Percentiles rank a stretch among this genome's conserved stretches.
These are phyloP conservation scores for Jamesozyma gamospora DNA, from an alignment of 805 yeast species.

Conservation along the genomic window DNA sequence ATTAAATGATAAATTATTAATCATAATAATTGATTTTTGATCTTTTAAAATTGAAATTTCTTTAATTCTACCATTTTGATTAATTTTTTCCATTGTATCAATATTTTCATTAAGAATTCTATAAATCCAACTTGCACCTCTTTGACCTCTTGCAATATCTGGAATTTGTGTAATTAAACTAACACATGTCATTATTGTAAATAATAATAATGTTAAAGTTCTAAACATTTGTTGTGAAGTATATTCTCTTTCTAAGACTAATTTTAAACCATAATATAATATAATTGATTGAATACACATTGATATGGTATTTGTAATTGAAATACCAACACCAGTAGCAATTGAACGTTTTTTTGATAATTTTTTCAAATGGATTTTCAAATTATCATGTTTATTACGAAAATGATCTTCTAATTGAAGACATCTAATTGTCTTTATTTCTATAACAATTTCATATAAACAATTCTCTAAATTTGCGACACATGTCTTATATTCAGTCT, in stretches of 20 bases:
- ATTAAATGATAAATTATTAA: conserved; percentile 39
- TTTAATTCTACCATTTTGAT: conserved; percentile 1
- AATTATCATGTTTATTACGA: conserved; percentile 25
- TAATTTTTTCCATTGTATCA: conserved; percentile 4
- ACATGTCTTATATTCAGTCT: conserved; percentile 47
- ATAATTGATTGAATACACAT: conserved; percentile 59
- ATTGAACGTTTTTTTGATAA: conserved; percentile 46
- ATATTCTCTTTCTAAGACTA: conserved; percentile 55
- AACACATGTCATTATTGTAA: conserved; percentile 59
- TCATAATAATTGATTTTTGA: conserved; percentile 25
- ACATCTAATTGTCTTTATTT: conserved; percentile 54
- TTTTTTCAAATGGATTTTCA: conserved; percentile 26
- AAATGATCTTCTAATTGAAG: conserved; percentile 47
- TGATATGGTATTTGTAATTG: conserved; percentile 44
- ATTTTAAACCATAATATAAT: conserved; percentile 67
- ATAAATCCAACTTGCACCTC: conserved; percentile 52
- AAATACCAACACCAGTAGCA: conserved; percentile 57
- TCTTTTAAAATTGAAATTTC: not conserved
- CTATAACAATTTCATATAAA: conserved; percentile 42
- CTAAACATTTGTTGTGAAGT: conserved; percentile 48
- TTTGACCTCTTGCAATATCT: conserved; percentile 65
- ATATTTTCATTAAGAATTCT: conserved; percentile 25
- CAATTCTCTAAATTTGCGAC: conserved; percentile 47
- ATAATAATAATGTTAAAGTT: conserved; percentile 61
- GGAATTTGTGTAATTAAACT: conserved; percentile 60